These are phyloP conservation scores for Dendrothele bispora DNA, from an alignment of 768 basidiomycete genomes.

Conservation along the genomic window DNA sequence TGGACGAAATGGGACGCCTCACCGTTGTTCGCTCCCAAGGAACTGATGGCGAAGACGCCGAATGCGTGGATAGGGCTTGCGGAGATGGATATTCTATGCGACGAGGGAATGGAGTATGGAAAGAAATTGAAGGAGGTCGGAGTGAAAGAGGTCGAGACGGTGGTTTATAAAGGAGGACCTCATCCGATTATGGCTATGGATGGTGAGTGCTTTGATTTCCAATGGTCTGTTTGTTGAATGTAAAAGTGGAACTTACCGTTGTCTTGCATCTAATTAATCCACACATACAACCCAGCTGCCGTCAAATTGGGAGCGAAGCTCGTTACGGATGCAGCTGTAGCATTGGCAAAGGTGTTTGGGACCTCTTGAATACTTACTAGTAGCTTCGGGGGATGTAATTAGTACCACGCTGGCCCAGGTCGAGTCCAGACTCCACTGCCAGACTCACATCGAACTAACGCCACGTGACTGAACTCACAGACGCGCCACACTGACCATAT, in stretches of 20 bases:
- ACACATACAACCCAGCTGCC: conserved; percentile 15
- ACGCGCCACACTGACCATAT: too few relatives aligned
- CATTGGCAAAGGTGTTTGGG: conserved; percentile 29
- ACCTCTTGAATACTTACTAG: neutral
- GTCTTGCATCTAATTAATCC: neutral
- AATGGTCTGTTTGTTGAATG: neutral
- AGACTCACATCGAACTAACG: too few relatives aligned
- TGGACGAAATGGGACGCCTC: conserved; percentile 68
- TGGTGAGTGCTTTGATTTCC: conserved; percentile 37
- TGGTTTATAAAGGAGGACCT: conserved; percentile 62
- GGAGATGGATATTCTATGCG: conserved; percentile 65
- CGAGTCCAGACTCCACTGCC: too few relatives aligned
- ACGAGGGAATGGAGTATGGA: conserved; percentile 66
- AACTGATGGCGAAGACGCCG: conserved; percentile 49
- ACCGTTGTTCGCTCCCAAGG: conserved; percentile 66
- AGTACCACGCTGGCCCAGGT: too few relatives aligned
- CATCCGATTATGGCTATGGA: conserved; percentile 79
- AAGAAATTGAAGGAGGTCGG: conserved; percentile 54
- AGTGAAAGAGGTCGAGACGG: conserved; percentile 47
- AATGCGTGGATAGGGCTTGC: conserved; percentile 62
- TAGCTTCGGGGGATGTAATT: too few relatives aligned
- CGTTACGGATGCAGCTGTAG: conserved; percentile 35
- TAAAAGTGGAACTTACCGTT: conserved; percentile 21
- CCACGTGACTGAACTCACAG: too few relatives aligned
- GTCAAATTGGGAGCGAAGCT: conserved; percentile 34